These are phyloP conservation scores for Malus asiatica DNA, from an alignment of 306 rosid species.

Conservation along the genomic window DNA sequence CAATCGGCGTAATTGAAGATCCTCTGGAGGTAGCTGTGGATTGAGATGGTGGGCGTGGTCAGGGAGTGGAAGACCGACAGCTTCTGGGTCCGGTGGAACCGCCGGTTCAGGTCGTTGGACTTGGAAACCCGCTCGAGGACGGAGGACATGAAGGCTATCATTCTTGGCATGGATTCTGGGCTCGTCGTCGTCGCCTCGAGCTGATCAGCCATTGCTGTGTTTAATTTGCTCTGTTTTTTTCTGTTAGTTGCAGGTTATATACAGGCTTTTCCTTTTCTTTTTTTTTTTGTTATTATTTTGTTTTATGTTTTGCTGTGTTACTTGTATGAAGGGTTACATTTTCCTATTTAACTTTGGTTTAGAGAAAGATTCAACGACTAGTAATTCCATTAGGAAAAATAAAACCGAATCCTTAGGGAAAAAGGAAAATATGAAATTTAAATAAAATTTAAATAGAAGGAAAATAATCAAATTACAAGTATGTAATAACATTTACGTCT, in stretches of 20 bases:
- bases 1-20: conserved; percentile 87
- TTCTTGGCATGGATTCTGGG: conserved; percentile 51
- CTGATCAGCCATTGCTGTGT: conserved; percentile 38
- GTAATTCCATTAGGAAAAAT: too few species aligned
- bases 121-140: conserved; percentile 58
- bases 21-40: conserved; percentile 64
- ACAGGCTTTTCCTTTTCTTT: background rate
- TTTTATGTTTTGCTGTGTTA: background rate
- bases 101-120: conserved; percentile 48
- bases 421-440: background rate
- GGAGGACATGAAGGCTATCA: conserved; percentile 53
- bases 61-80: conserved; percentile 73
- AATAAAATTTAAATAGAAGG: background rate
- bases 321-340: background rate
- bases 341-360: background rate
- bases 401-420: background rate
- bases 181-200: conserved; percentile 21
- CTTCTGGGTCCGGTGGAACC: conserved; percentile 23
- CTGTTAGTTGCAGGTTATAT: background rate
- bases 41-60: conserved; percentile 56
- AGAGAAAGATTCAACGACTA: background rate
- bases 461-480: background rate
- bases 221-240: background rate
- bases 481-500: too few species aligned
- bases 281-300: background rate